Conservation (phyloP, 2,329 filamentous ascomycete genomes). For the Trichoderma sp. region DNA sequence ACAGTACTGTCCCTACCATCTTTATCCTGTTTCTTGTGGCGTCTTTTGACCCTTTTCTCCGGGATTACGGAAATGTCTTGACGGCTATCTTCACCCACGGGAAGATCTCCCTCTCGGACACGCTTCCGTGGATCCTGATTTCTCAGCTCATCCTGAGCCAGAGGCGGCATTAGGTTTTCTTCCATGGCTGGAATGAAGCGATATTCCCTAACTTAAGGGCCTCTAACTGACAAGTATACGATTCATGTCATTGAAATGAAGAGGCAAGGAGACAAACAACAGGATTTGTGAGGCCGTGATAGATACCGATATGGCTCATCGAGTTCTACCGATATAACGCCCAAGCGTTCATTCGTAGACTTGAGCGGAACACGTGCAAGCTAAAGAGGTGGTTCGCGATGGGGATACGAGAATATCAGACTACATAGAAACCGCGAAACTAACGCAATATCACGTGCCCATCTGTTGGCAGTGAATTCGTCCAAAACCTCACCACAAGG, state of each 20-base stretch:
- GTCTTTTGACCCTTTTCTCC: neutral
- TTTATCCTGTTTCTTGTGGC: neutral
- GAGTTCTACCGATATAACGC: neutral
- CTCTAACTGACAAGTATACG: neutral
- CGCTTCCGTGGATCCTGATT: neutral
- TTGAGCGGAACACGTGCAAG: neutral
- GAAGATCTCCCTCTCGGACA: neutral
- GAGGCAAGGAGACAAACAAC: neutral
- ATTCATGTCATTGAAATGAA: neutral
- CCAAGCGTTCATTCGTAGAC: neutral
- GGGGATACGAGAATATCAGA: neutral
- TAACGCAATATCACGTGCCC: slow-evolving; percentile 39
- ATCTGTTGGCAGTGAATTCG: neutral
- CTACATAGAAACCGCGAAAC: slow-evolving; percentile 30
- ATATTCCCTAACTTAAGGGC: neutral
- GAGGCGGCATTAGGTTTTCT: neutral
- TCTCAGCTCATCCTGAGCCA: neutral
- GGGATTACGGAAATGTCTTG: neutral
- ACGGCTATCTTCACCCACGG: neutral
- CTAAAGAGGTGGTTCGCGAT: neutral
- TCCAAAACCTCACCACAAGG: neutral
- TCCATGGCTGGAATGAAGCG: neutral
- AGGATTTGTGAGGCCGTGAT: neutral
- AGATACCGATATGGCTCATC: neutral
- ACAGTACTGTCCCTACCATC: slow-evolving; percentile 21